Conservation (phyloP, 345 rosid genomes). For the Eutrema yunnanense region DNA sequence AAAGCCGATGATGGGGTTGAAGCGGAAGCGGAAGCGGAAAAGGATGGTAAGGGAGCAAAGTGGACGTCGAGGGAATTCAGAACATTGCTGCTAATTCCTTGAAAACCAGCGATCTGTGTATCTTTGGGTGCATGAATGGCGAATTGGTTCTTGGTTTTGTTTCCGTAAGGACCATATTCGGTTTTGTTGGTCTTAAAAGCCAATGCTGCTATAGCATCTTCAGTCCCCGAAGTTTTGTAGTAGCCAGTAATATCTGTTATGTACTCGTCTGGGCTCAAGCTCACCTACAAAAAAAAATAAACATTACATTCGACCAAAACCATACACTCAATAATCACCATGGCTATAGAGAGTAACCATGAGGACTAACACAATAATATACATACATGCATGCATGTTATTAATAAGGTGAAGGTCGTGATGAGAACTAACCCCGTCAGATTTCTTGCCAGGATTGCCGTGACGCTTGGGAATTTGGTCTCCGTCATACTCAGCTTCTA, state of each 20-base stretch:
- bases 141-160: constrained; percentile 23
- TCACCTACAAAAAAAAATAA: neutral
- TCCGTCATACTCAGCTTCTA: constrained; percentile 24
- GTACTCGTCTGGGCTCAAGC: constrained; percentile 28
- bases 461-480: constrained; percentile 7
- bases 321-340: neutral
- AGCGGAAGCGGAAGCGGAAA: neutral
- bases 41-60: constrained; percentile 22
- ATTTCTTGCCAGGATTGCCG: constrained; percentile 24
- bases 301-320: neutral
- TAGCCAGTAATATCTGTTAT: constrained; percentile 30
- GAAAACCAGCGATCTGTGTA: constrained; percentile 28
- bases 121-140: constrained; percentile 28
- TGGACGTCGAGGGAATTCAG: constrained; percentile 26
- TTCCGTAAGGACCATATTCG: constrained; percentile 26
- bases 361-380: too few species aligned
- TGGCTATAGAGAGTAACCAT: neutral
- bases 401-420: neutral
- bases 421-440: constrained; percentile 22
- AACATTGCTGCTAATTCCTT: constrained; percentile 22
- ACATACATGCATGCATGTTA: neutral
- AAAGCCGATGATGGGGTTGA: constrained; percentile 4
- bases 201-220: constrained; percentile 29
- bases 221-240: constrained; percentile 5
- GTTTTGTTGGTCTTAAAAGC: constrained; percentile 29